Evolutionary conservation across 768 basidiomycete species (phyloP).

Genomic region (Lyophyllum decastes): DNA sequence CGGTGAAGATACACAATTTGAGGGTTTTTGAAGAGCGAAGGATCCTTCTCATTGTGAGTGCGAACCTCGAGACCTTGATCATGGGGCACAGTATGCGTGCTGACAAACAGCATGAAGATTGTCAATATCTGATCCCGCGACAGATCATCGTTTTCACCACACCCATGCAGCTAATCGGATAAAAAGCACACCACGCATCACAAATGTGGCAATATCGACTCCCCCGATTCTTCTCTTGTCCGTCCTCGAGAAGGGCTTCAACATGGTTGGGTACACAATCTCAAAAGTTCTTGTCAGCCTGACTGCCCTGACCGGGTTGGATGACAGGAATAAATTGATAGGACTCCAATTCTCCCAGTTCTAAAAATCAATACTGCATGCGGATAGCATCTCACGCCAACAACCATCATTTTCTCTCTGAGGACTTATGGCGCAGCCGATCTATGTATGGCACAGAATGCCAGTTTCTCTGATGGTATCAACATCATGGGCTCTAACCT

Average conservation of each 20-base stretch:
- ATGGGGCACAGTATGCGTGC: too few relatives aligned
- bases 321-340: not conserved
- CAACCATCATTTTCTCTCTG: not conserved
- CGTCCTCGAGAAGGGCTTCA: not conserved
- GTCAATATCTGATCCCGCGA: too few relatives aligned
- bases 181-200: too few relatives aligned
- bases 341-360: not conserved
- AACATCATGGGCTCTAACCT: not conserved
- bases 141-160: too few relatives aligned
- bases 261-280: not conserved
- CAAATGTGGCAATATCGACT: too few relatives aligned
- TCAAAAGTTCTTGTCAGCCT: not conserved
- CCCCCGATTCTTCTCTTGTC: not conserved
- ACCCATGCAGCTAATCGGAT: too few relatives aligned
- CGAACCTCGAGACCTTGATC: too few relatives aligned
- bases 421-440: not conserved
- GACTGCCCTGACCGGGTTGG: not conserved
- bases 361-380: not conserved
- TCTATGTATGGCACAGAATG: not conserved
- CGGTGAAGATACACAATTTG: not conserved
- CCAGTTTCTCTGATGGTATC: constrained; percentile 1
- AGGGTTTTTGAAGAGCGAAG: too few relatives aligned
- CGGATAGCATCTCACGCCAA: not conserved
- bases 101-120: too few relatives aligned
- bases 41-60: too few relatives aligned